Conservation (phyloP, 495 filamentous ascomycete species). For the Podospora australis region DNA sequence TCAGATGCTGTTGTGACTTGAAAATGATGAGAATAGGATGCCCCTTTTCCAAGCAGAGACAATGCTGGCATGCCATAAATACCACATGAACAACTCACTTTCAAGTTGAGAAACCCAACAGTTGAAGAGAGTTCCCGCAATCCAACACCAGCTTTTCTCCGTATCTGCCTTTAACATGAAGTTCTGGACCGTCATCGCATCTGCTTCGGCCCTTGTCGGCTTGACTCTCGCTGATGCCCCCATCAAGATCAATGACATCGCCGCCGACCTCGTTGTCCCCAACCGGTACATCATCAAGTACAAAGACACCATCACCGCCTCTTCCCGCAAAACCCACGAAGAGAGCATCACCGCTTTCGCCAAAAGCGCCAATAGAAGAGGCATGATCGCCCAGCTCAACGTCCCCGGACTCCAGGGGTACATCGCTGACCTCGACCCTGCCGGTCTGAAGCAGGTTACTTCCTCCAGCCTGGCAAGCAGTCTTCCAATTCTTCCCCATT, state of each 20-base stretch:
- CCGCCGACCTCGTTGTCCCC: slow-evolving; percentile 4
- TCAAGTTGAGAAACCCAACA: neutral
- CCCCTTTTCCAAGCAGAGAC: neutral
- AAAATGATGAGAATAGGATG: neutral
- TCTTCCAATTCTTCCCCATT: neutral
- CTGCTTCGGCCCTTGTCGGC: slow-evolving; percentile 1
- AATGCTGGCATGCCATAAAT: neutral
- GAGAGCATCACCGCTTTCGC: slow-evolving; percentile 5
- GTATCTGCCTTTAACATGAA: slow-evolving; percentile 6
- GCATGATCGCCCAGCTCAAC: slow-evolving; percentile 4
- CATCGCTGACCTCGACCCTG: slow-evolving; percentile 8
- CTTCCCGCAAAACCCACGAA: slow-evolving; percentile 8
- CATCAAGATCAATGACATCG: slow-evolving; percentile 8
- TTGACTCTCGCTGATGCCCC: slow-evolving; percentile 6
- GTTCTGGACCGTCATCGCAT: neutral
- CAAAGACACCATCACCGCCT: slow-evolving; percentile 7
- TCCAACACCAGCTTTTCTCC: neutral
- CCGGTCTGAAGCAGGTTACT: slow-evolving; percentile 3
- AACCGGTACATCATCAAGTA: slow-evolving; percentile 21
- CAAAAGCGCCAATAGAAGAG: neutral
- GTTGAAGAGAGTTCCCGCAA: neutral
- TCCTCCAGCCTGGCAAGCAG: slow-evolving; percentile 3
- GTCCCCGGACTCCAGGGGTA: slow-evolving; percentile 17
- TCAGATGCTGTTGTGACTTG: neutral
- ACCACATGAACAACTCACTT: neutral